Conservation (phyloP, 345 rosid genomes). For the Eucalyptus regnans region DNA sequence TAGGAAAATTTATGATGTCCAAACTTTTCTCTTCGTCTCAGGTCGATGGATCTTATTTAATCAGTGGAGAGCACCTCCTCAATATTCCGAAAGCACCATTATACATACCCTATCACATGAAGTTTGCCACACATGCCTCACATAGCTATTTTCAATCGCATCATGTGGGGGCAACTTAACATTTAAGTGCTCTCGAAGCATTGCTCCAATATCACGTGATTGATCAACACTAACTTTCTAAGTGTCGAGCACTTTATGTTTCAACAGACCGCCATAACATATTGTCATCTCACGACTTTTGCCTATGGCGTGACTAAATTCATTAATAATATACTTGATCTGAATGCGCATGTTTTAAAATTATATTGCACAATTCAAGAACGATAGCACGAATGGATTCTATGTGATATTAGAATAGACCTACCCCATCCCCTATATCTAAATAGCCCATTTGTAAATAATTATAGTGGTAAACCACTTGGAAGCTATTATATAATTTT, state of each 20-base stretch:
- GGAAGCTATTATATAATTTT: not conserved
- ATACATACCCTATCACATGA: not conserved
- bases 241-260: no score
- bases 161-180: no score
- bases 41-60: not conserved
- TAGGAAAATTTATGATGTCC: not conserved
- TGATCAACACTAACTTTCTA: no score
- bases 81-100: not conserved
- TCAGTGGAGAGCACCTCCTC: not conserved
- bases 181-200: no score
- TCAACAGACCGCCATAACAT: not conserved
- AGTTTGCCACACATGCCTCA: not conserved
- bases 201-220: no score
- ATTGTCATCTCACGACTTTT: not conserved
- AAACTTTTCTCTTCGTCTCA: not conserved
- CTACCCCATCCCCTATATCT: not conserved
- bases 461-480: not conserved
- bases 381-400: no score
- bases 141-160: no score
- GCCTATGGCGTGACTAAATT: not conserved
- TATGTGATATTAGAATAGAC: not conserved
- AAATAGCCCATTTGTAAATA: not conserved
- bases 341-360: not conserved
- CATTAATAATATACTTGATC: not conserved
- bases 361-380: no score